A percentile compares a stretch with the other conserved stretches of the same genome.
phyloP scores from a whole-genome alignment of 2,329 filamentous ascomycete species.

The Chrysosporium queenslandicum region DNA sequence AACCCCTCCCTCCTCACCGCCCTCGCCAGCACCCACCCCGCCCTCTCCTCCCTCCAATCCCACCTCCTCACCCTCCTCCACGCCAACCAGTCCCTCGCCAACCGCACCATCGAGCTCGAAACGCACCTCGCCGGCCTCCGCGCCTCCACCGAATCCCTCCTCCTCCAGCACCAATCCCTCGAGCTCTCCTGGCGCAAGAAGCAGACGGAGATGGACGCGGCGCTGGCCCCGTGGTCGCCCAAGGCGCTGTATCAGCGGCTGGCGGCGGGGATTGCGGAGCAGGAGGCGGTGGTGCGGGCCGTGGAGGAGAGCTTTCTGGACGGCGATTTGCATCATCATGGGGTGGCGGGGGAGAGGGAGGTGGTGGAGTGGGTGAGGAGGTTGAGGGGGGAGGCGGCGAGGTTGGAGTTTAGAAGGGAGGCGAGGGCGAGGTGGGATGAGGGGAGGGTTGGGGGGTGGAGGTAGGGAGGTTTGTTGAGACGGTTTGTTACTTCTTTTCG shows the following conservation, averaged over 20 bases:
- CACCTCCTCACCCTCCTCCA: constrained; percentile 55
- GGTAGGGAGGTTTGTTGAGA: constrained; percentile 39
- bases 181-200: constrained; percentile 89
- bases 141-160: constrained; percentile 63
- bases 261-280: constrained; percentile 66
- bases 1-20: constrained; percentile 58
- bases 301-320: constrained; percentile 92
- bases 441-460: constrained; percentile 87
- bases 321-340: constrained; percentile 32
- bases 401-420: constrained; percentile 72
- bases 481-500: not conserved
- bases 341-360: constrained; percentile 66
- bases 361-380: constrained; percentile 72
- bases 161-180: constrained; percentile 72
- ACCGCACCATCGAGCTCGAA: constrained; percentile 34
- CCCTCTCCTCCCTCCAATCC: constrained; percentile 54
- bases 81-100: constrained; percentile 61
- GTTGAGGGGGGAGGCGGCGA: constrained; percentile 68
- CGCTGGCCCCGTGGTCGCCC: constrained; percentile 73
- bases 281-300: constrained; percentile 67
- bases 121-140: constrained; percentile 46
- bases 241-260: constrained; percentile 77
- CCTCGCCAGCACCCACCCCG: constrained; percentile 67
- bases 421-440: constrained; percentile 93
- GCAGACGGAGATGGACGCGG: constrained; percentile 78